Evolutionary conservation across 2,329 filamentous ascomycete species (phyloP).

Genomic region (Fusarium pilosicola): DNA sequence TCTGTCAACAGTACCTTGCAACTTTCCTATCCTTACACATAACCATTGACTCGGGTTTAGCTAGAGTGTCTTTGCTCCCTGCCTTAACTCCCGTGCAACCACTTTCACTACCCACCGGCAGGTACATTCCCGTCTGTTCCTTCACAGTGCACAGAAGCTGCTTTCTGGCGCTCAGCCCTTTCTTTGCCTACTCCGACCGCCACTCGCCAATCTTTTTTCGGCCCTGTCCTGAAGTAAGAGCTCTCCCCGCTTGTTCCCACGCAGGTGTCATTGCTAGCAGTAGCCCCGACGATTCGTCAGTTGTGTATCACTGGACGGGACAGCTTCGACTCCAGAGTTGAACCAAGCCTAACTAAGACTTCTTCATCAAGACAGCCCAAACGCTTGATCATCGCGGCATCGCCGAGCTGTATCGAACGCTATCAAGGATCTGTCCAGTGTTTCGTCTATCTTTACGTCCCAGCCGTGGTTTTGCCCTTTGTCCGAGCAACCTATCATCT

Average conservation of each 20-base stretch:
- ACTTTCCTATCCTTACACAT: not conserved
- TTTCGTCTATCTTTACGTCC: slow-evolving; percentile 21
- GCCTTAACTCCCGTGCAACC: not conserved
- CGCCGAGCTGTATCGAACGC: slow-evolving; percentile 19
- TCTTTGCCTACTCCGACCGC: slow-evolving; percentile 24
- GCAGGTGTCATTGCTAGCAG: slow-evolving; percentile 15
- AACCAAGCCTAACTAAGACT: slow-evolving; percentile 20
- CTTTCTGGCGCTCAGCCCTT: slow-evolving; percentile 24
- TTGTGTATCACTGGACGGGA: slow-evolving; percentile 2
- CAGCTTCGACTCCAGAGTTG: slow-evolving; percentile 9
- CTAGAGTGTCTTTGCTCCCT: slow-evolving; percentile 11
- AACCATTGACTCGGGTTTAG: slow-evolving; percentile 15
- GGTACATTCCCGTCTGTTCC: slow-evolving; percentile 21
- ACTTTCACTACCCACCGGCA: slow-evolving; percentile 2
- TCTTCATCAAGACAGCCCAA: slow-evolving; percentile 17
- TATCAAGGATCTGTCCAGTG: slow-evolving; percentile 2
- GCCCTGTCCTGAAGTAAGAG: slow-evolving; percentile 8
- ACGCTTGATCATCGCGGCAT: slow-evolving; percentile 18
- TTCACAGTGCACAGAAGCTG: slow-evolving; percentile 27
- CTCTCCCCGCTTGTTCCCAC: slow-evolving; percentile 36
- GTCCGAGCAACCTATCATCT: slow-evolving; percentile 23
- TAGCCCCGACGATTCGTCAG: slow-evolving; percentile 14
- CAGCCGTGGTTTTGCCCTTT: slow-evolving; percentile 18
- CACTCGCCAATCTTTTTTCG: slow-evolving; percentile 35
- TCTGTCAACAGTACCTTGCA: slow-evolving; percentile 2